phyloP scores from a whole-genome alignment of 805 yeast genomes.

The Grigorovia transvaalensis region DNA sequence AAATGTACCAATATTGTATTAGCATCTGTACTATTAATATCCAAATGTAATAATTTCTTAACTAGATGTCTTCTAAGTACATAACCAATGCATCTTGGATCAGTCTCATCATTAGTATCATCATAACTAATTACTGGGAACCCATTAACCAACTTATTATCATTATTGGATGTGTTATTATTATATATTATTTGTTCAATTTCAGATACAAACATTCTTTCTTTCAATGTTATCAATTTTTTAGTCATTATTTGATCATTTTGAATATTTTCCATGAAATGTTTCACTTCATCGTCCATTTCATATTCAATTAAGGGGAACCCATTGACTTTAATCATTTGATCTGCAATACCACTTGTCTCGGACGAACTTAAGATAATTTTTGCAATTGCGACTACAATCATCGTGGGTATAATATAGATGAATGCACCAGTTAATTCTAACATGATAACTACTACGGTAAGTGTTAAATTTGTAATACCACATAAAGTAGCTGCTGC shows the following conservation, averaged over 20 bases:
- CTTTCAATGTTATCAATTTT: conserved; percentile 17
- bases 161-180: conserved; percentile 6
- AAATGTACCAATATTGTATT: conserved; percentile 13
- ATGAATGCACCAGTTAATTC: conserved; percentile 92
- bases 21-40: conserved; percentile 19
- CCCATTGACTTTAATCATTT: conserved; percentile 83
- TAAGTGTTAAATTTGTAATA: conserved; percentile 81
- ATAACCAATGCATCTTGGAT: conserved; percentile 30
- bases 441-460: conserved; percentile 92
- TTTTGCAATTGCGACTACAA: conserved; percentile 83
- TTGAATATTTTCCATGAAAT: conserved; percentile 35
- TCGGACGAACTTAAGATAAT: conserved; percentile 70
- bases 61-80: conserved; percentile 20
- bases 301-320: conserved; percentile 64
- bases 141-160: conserved; percentile 32
- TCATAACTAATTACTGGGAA: conserved; percentile 43
- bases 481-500: conserved; percentile 95
- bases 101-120: conserved; percentile 15
- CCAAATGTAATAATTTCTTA: conserved; percentile 12
- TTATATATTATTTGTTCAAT: conserved; percentile 15
- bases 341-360: conserved; percentile 87
- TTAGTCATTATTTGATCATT: conserved; percentile 57
- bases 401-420: conserved; percentile 91
- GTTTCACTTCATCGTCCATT: conserved; percentile 47
- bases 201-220: conserved; percentile 20